Conservation (phyloP, 176 grass and related monocot species). For the Oryza coarctata region DNA sequence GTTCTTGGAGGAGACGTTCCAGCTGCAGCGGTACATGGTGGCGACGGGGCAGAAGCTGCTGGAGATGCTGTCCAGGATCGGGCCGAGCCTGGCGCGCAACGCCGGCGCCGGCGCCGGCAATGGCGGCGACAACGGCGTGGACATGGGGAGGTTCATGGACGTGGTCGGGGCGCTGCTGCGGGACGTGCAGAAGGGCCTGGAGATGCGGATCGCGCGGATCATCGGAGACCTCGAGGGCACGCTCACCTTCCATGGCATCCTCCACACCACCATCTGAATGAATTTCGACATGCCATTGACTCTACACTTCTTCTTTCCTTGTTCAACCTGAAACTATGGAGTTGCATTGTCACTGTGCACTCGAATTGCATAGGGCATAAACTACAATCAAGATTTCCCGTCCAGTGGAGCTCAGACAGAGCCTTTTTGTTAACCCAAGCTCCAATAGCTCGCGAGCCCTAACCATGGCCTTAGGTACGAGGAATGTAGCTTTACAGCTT, state of each 20-base stretch:
- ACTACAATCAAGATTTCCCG: background rate
- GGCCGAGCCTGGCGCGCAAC: slow-evolving; percentile 21
- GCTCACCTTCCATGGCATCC: slow-evolving; percentile 79
- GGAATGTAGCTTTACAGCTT: no score
- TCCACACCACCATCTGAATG: slow-evolving; percentile 41
- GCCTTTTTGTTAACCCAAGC: background rate
- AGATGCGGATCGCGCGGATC: slow-evolving; percentile 67
- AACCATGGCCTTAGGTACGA: no score
- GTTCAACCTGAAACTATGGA: background rate
- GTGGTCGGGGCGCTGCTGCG: slow-evolving; percentile 59
- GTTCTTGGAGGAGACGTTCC: slow-evolving; percentile 85
- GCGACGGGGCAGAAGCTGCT: slow-evolving; percentile 82
- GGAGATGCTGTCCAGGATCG: slow-evolving; percentile 67
- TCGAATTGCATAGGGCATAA: background rate
- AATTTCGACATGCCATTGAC: background rate
- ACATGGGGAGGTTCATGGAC: slow-evolving; percentile 64
- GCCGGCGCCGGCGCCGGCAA: background rate
- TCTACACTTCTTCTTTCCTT: background rate
- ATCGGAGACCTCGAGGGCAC: slow-evolving; percentile 84
- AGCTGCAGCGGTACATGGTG: slow-evolving; percentile 75
- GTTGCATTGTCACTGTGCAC: background rate
- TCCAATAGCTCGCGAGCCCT: background rate
- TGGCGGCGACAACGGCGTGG: slow-evolving; percentile 36
- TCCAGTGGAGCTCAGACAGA: background rate
- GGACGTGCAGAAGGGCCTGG: slow-evolving; percentile 79